phyloP scores from a whole-genome alignment of 768 basidiomycete genomes.

The Lactarius tabidus region DNA sequence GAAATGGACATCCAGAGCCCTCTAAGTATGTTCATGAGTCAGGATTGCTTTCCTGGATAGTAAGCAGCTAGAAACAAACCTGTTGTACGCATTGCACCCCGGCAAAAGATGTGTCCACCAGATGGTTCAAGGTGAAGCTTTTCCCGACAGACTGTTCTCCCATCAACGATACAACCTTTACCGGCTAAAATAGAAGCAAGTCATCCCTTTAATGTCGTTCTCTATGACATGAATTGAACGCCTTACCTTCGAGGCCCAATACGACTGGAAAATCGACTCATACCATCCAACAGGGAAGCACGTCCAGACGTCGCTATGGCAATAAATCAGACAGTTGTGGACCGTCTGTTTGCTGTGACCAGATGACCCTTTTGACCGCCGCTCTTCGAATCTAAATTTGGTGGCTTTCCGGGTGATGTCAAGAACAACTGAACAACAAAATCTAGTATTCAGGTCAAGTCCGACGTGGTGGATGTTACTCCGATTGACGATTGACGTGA shows the following conservation, averaged over 20 bases:
- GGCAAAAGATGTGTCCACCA: conserved; percentile 61
- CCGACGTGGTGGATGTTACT: conserved; percentile 41
- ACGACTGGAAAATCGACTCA: conserved; percentile 59
- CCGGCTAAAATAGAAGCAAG: conserved; percentile 41
- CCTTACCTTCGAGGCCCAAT: conserved; percentile 52
- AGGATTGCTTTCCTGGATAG: neutral
- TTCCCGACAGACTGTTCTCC: conserved; percentile 67
- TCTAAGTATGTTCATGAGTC: conserved; percentile 30
- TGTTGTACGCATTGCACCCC: conserved; percentile 62
- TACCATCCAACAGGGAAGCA: conserved; percentile 48
- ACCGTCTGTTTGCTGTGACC: conserved; percentile 28
- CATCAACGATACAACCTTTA: conserved; percentile 65
- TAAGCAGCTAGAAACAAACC: conserved; percentile 26
- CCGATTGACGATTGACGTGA: conserved; percentile 47
- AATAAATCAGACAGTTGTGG: conserved; percentile 37
- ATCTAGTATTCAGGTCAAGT: conserved; percentile 35
- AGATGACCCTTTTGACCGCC: conserved; percentile 30
- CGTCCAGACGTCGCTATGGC: conserved; percentile 17
- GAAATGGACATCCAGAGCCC: conserved; percentile 67
- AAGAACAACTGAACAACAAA: conserved; percentile 44
- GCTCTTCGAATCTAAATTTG: conserved; percentile 52
- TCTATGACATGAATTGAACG: neutral
- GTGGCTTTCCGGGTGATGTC: conserved; percentile 54
- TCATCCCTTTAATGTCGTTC: neutral
- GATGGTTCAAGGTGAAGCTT: conserved; percentile 54